Conservation (phyloP, 2,329 filamentous ascomycete genomes). For the Xylariaceae sp. region DNA sequence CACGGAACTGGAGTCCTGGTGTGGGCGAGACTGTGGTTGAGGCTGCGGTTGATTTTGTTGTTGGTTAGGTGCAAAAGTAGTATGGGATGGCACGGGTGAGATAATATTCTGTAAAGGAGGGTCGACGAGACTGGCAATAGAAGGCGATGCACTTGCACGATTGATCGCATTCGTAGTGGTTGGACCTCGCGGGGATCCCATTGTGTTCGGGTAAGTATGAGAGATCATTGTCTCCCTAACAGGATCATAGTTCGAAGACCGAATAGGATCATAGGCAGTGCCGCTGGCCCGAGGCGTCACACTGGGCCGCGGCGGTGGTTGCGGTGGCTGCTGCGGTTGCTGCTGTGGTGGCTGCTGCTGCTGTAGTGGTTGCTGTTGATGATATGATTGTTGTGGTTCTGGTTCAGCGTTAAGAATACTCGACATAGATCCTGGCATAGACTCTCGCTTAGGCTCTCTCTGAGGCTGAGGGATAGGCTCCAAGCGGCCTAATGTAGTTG, state of each 20-base stretch:
- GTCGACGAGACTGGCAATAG: conserved; percentile 89
- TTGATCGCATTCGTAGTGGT: conserved; percentile 52
- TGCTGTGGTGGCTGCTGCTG: conserved; percentile 37
- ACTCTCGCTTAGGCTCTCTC: conserved; percentile 59
- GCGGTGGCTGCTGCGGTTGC: conserved; percentile 55
- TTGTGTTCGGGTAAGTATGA: conserved; percentile 55
- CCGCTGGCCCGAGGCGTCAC: conserved; percentile 69
- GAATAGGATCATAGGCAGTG: conserved; percentile 88
- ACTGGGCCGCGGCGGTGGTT: conserved; percentile 48
- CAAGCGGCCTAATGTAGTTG: conserved; percentile 35
- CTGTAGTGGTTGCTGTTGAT: conserved; percentile 55
- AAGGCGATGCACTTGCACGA: conserved; percentile 86
- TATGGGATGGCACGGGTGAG: conserved; percentile 48
- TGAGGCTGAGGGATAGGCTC: conserved; percentile 51
- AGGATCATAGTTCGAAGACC: conserved; percentile 73
- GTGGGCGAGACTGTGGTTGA: conserved; percentile 39
- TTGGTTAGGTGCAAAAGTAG: conserved; percentile 43
- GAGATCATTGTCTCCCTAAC: conserved; percentile 67
- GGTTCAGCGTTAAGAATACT: conserved; percentile 63
- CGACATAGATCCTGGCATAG: conserved; percentile 59
- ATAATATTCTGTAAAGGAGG: conserved; percentile 58
- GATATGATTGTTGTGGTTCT: conserved; percentile 51
- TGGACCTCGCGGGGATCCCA: conserved; percentile 59
- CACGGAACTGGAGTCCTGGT: conserved; percentile 47
- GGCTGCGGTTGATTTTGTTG: conserved; percentile 38